Evolutionary conservation across 805 yeast genomes (phyloP), one percentile per base, ranked within the genome.

Genomic region (Saccharomycopsis malanga): DNA sequence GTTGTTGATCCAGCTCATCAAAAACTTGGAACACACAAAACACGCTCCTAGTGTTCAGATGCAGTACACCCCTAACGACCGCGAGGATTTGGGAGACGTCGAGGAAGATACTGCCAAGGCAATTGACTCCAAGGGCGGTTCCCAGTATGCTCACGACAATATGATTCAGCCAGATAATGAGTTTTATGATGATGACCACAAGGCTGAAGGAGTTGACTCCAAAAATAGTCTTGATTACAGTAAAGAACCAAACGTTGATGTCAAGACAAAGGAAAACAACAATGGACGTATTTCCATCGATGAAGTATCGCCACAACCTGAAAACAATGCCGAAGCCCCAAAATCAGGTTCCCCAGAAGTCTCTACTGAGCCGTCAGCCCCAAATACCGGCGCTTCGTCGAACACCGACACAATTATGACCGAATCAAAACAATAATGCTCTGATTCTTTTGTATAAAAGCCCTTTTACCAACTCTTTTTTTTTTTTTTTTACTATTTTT

Each of bases 21-120:
- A 77, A 50, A 88, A 86, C 66, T 70, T 91, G 59, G 94, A 87
- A 58, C 78, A 85, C 57, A 87, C 97, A n/a, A 82, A 85, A 64
- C 87, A 83, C 65, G 95, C 97, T 0, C 98, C 98, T n/a, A 84
- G 95, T 45, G 97, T 91, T 29, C 98, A 91, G 66, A 77, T 87
- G 80, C 83, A 86, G 56, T 76, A 83, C 44, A 93, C 87, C 23
- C 98, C 98, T 5, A 74, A 79, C 34, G 97, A 91, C 64, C 72
- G 78, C n/a, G 95, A 86, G 57, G 95, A 88, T 56, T 70, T 74
- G 49, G 94, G 87, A 20, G 95, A 86, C 57, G 93, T 77, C 46
- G 91, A 85, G 22, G 96, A 88, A 63, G 97, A 91, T 62, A 66
- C 82, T 0, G 73, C 71, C 38, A 81, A 74, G 50, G 88, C 95